Evolutionary conservation across 176 grass and related monocot genomes (phyloP), one percentile per base, ranked within the genome.

Genomic region (Guadua angustifolia): DNA sequence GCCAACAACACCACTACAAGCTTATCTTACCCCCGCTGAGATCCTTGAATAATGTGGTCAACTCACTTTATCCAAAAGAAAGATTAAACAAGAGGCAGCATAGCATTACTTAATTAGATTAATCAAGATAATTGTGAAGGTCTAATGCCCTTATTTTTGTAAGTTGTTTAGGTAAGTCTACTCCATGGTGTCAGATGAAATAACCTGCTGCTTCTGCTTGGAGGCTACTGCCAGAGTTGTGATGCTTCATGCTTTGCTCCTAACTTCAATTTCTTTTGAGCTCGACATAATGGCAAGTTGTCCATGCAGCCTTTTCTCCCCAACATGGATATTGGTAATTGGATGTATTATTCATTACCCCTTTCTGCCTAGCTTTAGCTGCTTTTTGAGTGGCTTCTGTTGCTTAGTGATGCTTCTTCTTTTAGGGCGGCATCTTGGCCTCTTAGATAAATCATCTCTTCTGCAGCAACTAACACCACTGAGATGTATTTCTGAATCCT

Each of bases 141-240:
- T 86, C 83, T 79, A 79, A 79, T 73, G 73, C 14, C 78, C 67
- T 78, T 88, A 73, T 66, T 85, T 79, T 66, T 84, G 79, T 58
- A 86, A 87, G 88, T 93, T 93, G 88, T 93, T 95, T 95, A 95
- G 91, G 94, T 95, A 88, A 89, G 78, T 95, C 91, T 93, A 87
- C 88, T 95, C 91, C 88, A 95, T 93, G 91, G 83, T 79, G 84
- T 86, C 85, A 89, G 78, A 79, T 69, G 76, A 58, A 42, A 40
- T 33, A 79, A 22, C 29, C 57, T 71, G 58, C 57, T 71, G 58
- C 47, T 84, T 87, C 86, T 91, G 78, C 88, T 95, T 95, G 94
- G 91, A 89, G 43, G 80, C 80, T 91, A 82, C 69, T 87, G 73
- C 19, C 76, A 85, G 84, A 84, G 69, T 52, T 79, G 74, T 75